phyloP scores from a whole-genome alignment of 345 rosid genomes.

The Gossypium sturtianum region DNA sequence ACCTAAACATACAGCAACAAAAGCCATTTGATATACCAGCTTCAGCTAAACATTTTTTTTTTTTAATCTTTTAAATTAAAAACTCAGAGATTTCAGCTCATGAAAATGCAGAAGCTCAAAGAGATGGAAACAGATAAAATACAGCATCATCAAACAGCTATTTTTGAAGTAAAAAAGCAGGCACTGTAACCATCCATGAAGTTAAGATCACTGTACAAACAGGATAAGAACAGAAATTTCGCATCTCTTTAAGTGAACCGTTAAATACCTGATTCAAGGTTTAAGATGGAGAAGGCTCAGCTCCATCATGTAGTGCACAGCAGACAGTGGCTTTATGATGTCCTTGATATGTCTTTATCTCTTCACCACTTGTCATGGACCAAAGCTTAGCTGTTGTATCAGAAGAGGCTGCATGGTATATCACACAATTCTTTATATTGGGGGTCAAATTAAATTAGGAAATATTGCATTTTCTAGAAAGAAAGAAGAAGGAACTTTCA shows the following conservation, averaged over 20 bases:
- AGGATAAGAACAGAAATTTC: not conserved
- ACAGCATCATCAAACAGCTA: not conserved
- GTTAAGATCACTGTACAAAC: slow-evolving; percentile 3
- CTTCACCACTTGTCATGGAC: slow-evolving; percentile 64
- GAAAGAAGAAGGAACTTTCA: not conserved
- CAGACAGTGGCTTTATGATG: slow-evolving; percentile 93
- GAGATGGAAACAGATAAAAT: not conserved
- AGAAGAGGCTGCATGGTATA: slow-evolving; percentile 58
- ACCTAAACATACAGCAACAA: not conserved
- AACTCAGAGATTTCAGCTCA: not conserved
- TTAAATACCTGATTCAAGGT: not conserved
- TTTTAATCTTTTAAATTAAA: not conserved
- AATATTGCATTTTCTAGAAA: not conserved
- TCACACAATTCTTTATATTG: not conserved
- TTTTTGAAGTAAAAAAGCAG: not conserved
- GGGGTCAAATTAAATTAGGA: not conserved
- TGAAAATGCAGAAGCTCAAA: not conserved
- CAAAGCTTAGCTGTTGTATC: slow-evolving; percentile 89
- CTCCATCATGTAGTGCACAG: slow-evolving; percentile 91
- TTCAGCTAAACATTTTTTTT: not conserved
- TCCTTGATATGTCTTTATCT: slow-evolving; percentile 68
- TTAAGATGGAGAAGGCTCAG: slow-evolving; percentile 49
- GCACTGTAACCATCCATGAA: not conserved
- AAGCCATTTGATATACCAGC: not conserved
- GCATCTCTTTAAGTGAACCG: not conserved